Conservation (phyloP, 1,284 basidiomycete genomes). For the Boletellus deceptivus region DNA sequence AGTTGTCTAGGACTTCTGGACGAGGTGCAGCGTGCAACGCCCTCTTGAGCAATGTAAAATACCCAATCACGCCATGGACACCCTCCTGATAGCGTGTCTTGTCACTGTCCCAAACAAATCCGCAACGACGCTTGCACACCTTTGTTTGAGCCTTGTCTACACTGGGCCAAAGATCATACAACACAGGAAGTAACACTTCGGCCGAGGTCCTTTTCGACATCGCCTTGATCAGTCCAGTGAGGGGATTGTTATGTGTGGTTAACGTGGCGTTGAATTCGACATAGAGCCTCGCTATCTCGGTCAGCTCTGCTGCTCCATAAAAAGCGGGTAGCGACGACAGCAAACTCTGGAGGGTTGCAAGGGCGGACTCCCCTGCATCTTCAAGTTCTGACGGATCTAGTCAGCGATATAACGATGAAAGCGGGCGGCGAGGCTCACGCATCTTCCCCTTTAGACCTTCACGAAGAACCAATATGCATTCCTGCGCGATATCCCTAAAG, state of each 20-base stretch:
- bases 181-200: slow-evolving; percentile 62
- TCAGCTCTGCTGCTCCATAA: slow-evolving; percentile 63
- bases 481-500: slow-evolving; percentile 69
- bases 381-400: slow-evolving; percentile 12
- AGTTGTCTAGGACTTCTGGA: slow-evolving; percentile 62
- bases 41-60: slow-evolving; percentile 68
- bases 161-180: slow-evolving; percentile 57
- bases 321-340: slow-evolving; percentile 67
- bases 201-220: slow-evolving; percentile 70
- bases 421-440: slow-evolving; percentile 14
- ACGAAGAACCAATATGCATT: slow-evolving; percentile 52
- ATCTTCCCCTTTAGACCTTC: slow-evolving; percentile 38
- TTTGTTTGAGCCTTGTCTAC: slow-evolving; percentile 31
- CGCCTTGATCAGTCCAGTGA: slow-evolving; percentile 48
- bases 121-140: slow-evolving; percentile 32
- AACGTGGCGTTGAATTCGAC: slow-evolving; percentile 43
- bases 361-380: slow-evolving; percentile 37
- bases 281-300: slow-evolving; percentile 54
- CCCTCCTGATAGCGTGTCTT: slow-evolving; percentile 13
- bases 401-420: slow-evolving; percentile 1
- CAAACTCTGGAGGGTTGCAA: slow-evolving; percentile 54
- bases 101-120: background rate
- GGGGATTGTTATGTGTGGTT: slow-evolving; percentile 25
- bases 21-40: slow-evolving; percentile 66
- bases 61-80: slow-evolving; percentile 43